These are phyloP conservation scores for Bonia amplexicaulis DNA, from an alignment of 176 grass and related monocot genomes.

Conservation along the genomic window DNA sequence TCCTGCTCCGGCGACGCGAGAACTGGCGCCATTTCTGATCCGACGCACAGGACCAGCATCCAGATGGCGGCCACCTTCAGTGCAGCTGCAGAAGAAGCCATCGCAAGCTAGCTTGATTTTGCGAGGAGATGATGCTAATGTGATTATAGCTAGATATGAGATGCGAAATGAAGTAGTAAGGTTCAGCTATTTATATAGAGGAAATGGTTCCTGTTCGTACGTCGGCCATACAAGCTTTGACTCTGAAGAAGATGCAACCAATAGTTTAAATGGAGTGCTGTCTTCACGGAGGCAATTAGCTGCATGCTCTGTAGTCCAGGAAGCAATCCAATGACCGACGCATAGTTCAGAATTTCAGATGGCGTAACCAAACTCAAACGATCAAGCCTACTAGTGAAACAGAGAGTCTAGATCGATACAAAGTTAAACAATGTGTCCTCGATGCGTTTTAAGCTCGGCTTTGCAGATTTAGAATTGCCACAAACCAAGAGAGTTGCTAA, in stretches of 20 bases:
- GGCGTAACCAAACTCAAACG: background rate
- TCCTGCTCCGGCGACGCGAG: background rate
- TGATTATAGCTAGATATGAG: too few relatives aligned
- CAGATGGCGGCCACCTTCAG: background rate
- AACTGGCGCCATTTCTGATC: background rate
- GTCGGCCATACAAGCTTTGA: too few relatives aligned
- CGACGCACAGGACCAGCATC: background rate
- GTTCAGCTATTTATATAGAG: too few relatives aligned
- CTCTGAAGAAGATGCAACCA: too few relatives aligned
- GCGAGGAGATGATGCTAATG: too few relatives aligned
- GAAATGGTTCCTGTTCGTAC: too few relatives aligned
- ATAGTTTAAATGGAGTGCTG: too few relatives aligned
- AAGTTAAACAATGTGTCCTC: too few relatives aligned
- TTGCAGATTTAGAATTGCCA: too few relatives aligned
- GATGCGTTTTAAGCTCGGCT: too few relatives aligned
- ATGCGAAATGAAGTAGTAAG: too few relatives aligned
- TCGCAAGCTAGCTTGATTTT: background rate
- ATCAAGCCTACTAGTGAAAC: background rate
- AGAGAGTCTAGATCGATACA: background rate
- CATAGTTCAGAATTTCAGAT: background rate
- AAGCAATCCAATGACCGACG: background rate
- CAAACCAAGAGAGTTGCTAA: background rate
- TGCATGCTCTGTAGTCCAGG: background rate
- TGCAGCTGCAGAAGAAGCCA: background rate
- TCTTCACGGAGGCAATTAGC: background rate